Conservation (phyloP, 2,329 filamentous ascomycete species). For the Rugonectria rugulosa region DNA sequence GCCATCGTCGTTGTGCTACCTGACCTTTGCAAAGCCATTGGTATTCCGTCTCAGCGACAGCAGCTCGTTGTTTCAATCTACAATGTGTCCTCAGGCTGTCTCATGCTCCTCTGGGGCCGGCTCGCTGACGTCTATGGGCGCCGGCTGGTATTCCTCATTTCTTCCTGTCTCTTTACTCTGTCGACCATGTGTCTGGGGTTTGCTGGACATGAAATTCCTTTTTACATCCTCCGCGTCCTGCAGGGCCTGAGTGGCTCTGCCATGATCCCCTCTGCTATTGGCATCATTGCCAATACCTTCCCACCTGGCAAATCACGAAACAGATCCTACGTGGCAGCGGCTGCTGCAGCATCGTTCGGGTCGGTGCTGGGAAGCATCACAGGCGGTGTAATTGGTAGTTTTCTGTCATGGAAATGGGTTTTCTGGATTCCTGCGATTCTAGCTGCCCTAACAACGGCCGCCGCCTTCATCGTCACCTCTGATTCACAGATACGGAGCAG, state of each 20-base stretch:
- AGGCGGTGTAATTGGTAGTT: constrained; percentile 69
- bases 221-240: constrained; percentile 71
- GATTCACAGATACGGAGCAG: too few species aligned
- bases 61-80: constrained; percentile 75
- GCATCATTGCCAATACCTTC: constrained; percentile 73
- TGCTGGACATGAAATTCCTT: constrained; percentile 73
- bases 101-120: constrained; percentile 72
- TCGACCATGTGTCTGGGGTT: too few species aligned
- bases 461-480: constrained; percentile 68
- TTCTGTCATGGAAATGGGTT: constrained; percentile 70
- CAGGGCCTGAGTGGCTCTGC: constrained; percentile 67
- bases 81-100: constrained; percentile 71
- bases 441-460: constrained; percentile 62
- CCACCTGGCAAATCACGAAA: constrained; percentile 64
- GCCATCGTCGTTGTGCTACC: constrained; percentile 55
- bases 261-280: constrained; percentile 75
- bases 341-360: constrained; percentile 70
- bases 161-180: too few species aligned
- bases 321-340: constrained; percentile 38
- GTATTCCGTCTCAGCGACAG: constrained; percentile 64
- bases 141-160: constrained; percentile 69
- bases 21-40: constrained; percentile 63
- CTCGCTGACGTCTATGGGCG: constrained; percentile 74
- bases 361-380: constrained; percentile 71
- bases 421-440: constrained; percentile 71